Percentiles rank a stretch among this genome's conserved stretches.
Conservation (phyloP, 805 yeast genomes). For the Nakazawaea anatomiae region DNA sequence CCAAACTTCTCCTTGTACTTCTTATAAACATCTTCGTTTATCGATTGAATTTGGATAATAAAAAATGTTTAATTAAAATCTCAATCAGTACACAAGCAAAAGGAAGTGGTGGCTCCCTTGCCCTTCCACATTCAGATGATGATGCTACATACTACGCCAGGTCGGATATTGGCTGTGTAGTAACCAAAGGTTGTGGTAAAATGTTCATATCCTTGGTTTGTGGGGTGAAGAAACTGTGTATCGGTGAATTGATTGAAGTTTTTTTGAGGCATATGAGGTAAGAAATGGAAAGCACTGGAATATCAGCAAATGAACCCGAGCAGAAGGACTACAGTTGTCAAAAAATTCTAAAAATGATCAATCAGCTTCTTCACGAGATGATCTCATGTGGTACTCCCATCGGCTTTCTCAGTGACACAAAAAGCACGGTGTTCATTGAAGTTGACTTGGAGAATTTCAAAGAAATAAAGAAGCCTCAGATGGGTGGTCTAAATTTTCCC, state of each 20-base stretch:
- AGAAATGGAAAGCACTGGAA: no score
- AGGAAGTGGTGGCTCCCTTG: not conserved
- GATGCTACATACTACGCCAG: not conserved
- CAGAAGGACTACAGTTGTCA: no score
- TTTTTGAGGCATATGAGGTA: not conserved
- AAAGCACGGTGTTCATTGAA: not conserved
- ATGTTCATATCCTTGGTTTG: not conserved
- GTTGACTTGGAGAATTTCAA: no score
- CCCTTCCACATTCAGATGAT: not conserved
- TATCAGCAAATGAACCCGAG: no score
- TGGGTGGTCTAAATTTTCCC: no score
- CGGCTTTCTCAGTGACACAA: not conserved
- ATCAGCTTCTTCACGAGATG: not conserved
- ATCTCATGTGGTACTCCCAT: not conserved
- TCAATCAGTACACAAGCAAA: no score
- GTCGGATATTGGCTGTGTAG: not conserved
- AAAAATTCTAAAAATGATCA: no score
- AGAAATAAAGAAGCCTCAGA: no score
- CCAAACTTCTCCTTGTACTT: constrained; percentile 50
- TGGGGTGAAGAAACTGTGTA: not conserved
- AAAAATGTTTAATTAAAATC: no score
- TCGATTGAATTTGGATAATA: constrained; percentile 52
- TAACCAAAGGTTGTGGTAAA: not conserved
- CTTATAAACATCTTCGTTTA: constrained; percentile 45
- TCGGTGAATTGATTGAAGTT: not conserved